phyloP scores from a whole-genome alignment of 2,329 filamentous ascomycete genomes.

The Exserohilum rostratum region DNA sequence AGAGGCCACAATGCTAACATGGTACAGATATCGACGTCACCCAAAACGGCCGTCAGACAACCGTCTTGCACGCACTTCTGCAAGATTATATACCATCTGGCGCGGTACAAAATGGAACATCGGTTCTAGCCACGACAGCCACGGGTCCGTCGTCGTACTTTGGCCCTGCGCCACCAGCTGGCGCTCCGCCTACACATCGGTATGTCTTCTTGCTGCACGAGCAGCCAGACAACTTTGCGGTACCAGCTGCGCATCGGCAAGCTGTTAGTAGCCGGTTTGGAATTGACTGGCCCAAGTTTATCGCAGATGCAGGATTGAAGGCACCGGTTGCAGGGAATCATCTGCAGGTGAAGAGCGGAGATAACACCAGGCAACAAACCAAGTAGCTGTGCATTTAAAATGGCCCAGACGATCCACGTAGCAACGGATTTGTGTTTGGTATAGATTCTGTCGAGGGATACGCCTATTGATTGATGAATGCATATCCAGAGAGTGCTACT shows the following conservation, averaged over 20 bases:
- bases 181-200: slow-evolving; percentile 37
- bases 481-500: no score
- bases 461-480: no score
- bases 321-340: slow-evolving; percentile 30
- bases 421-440: no score
- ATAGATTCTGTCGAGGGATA: no score
- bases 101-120: slow-evolving; percentile 30
- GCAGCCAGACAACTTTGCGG: slow-evolving; percentile 36
- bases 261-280: slow-evolving; percentile 25
- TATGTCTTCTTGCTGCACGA: slow-evolving; percentile 41
- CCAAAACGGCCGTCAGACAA: slow-evolving; percentile 19
- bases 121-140: slow-evolving; percentile 34
- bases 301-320: slow-evolving; percentile 28
- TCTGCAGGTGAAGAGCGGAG: slow-evolving; percentile 34
- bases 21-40: slow-evolving; percentile 14
- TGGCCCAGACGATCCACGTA: no score
- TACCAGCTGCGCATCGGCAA: slow-evolving; percentile 28
- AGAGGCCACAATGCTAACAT: neutral
- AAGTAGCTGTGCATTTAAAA: neutral
- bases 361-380: slow-evolving; percentile 24
- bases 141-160: slow-evolving; percentile 38
- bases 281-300: slow-evolving; percentile 32
- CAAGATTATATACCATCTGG: slow-evolving; percentile 32
- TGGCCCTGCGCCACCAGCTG: slow-evolving; percentile 38
- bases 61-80: slow-evolving; percentile 39